These are phyloP conservation scores for Globisporangium lucens DNA, from an alignment of 352 stramenopile species.

Conservation along the genomic window DNA sequence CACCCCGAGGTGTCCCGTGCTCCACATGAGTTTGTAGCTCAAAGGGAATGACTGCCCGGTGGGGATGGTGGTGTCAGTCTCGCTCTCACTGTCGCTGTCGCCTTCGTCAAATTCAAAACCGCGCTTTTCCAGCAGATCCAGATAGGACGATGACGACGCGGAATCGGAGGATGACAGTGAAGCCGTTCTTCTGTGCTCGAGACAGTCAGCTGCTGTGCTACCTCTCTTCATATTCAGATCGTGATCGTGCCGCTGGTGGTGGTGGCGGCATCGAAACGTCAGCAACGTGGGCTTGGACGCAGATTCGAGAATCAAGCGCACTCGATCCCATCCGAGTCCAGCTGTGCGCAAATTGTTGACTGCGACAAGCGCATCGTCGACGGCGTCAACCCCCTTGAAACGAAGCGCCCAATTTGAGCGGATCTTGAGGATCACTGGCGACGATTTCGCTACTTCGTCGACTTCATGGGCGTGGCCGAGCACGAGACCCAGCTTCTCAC, in stretches of 20 bases:
- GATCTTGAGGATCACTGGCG: conserved; percentile 13
- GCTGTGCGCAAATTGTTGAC: conserved; percentile 33
- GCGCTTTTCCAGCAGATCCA: not conserved
- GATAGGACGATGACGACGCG: not conserved
- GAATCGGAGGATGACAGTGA: conserved; percentile 13
- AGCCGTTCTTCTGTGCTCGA: conserved; percentile 11
- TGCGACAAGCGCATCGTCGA: conserved; percentile 35
- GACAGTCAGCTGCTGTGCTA: not conserved
- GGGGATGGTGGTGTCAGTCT: conserved; percentile 9
- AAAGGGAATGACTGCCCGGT: conserved; percentile 4
- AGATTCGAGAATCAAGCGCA: conserved; percentile 31
- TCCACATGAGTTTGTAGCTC: conserved; percentile 47
- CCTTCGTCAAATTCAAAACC: conserved; percentile 1
- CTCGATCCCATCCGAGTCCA: conserved; percentile 21
- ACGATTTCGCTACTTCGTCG: not conserved
- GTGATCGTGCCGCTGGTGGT: not conserved
- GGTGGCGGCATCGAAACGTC: conserved; percentile 24
- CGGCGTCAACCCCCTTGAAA: conserved; percentile 24
- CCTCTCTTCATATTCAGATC: not conserved
- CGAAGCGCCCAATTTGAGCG: conserved; percentile 26
- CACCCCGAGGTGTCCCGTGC: conserved; percentile 32
- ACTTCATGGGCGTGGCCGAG: not conserved
- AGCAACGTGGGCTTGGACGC: conserved; percentile 36
- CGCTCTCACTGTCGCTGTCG: conserved; percentile 16
- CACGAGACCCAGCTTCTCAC: conserved; percentile 15